Evolutionary conservation across 202 grass and related monocot genomes (phyloP).

Genomic region (Zoysia matrella): DNA sequence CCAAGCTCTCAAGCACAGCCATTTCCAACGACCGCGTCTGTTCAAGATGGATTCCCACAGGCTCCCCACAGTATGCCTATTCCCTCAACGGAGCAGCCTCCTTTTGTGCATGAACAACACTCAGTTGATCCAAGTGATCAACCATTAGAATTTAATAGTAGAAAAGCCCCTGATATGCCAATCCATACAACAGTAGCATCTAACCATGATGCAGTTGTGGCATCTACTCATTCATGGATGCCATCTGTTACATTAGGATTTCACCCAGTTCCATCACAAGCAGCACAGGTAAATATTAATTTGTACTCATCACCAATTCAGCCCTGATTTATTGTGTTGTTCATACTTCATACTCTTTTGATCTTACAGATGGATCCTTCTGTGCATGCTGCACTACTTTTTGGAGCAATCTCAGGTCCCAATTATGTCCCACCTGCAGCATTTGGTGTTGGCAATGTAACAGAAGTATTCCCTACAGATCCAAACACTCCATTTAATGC

Average conservation of each 20-base stretch:
- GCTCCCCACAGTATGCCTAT: slow-evolving; percentile 44
- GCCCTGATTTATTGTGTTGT: neutral
- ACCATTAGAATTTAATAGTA: slow-evolving; percentile 68
- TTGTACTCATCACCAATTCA: slow-evolving; percentile 7
- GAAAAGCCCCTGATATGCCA: slow-evolving; percentile 55
- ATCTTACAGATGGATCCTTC: slow-evolving; percentile 70
- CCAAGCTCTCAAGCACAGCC: slow-evolving; percentile 56
- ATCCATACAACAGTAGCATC: slow-evolving; percentile 48
- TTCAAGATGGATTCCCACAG: slow-evolving; percentile 71
- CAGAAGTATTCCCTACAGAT: slow-evolving; percentile 65
- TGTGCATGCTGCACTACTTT: slow-evolving; percentile 55
- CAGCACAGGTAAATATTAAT: slow-evolving; percentile 51
- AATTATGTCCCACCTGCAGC: slow-evolving; percentile 64
- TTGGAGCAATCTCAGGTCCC: slow-evolving; percentile 57
- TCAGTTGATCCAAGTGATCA: slow-evolving; percentile 65
- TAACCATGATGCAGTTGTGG: slow-evolving; percentile 57
- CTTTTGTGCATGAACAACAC: slow-evolving; percentile 45
- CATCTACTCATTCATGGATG: slow-evolving; percentile 67
- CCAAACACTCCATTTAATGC: slow-evolving; percentile 57
- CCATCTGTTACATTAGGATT: slow-evolving; percentile 63
- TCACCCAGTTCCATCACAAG: slow-evolving; percentile 56
- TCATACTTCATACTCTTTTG: slow-evolving; percentile 39
- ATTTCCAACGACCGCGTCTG: slow-evolving; percentile 46
- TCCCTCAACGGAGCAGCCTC: slow-evolving; percentile 37
- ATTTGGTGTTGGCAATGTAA: slow-evolving; percentile 71